Percentiles rank a stretch among this genome's conserved stretches.
Evolutionary conservation across 2,329 filamentous ascomycete species (phyloP).

Genomic region (Macrophomina phaseolina): DNA sequence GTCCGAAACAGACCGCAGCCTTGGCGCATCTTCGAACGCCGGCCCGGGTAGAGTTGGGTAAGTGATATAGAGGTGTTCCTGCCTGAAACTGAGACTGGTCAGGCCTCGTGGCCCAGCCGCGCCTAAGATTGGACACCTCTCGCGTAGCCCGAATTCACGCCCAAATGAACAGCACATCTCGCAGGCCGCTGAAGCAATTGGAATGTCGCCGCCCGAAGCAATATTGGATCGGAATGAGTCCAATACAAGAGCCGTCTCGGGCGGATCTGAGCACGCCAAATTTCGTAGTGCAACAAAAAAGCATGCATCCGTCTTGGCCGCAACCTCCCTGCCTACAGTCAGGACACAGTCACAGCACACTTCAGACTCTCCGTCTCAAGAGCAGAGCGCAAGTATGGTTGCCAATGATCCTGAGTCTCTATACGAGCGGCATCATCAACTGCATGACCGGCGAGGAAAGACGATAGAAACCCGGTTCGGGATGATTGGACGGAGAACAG

Average conservation of each 20-base stretch:
- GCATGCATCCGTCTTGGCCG: neutral
- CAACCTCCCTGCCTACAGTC: neutral
- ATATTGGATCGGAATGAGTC: constrained; percentile 1
- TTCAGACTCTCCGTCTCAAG: neutral
- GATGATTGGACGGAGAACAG: neutral
- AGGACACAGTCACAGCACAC: neutral
- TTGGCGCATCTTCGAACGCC: neutral
- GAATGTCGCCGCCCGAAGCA: neutral
- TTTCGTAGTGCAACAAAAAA: neutral
- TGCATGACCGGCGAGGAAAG: neutral
- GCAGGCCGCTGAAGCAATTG: neutral
- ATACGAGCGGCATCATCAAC: neutral
- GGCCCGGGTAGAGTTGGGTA: neutral
- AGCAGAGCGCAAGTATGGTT: neutral
- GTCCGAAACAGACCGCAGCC: neutral
- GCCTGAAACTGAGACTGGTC: neutral
- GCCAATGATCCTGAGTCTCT: neutral
- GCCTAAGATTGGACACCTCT: neutral
- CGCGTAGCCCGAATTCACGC: neutral
- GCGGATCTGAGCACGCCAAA: neutral
- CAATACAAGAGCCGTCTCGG: neutral
- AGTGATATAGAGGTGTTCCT: neutral
- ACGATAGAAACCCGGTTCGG: neutral
- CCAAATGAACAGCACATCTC: neutral
- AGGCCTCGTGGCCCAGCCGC: neutral